Percentiles rank a stretch among this genome's conserved stretches.
Conservation (phyloP, 371 early-diverging fungal species). For the Mucor lusitanicus region DNA sequence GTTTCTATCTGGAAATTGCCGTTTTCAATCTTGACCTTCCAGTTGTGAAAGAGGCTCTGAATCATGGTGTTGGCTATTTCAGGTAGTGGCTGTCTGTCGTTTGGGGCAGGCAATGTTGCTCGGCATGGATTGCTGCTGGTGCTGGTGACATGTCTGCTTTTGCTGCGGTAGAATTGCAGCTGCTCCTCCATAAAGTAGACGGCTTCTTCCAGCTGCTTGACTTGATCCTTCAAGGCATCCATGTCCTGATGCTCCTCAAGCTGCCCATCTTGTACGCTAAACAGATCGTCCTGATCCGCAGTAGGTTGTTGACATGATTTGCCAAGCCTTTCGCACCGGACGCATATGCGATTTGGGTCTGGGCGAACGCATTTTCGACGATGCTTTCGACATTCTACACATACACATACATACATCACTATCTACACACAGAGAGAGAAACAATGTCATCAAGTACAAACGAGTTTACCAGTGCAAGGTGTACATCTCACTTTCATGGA, state of each 20-base stretch:
- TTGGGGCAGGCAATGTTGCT: too few species aligned
- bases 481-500: not conserved
- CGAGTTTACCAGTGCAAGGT: not conserved
- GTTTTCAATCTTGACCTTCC: constrained; percentile 14
- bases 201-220: not conserved
- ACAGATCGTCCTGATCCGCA: not conserved
- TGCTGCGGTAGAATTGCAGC: not conserved
- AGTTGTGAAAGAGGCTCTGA: constrained; percentile 1
- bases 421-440: not conserved
- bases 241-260: not conserved
- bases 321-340: constrained; percentile 11
- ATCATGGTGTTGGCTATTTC: not conserved
- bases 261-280: not conserved
- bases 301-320: constrained; percentile 7
- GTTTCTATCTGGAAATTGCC: constrained; percentile 23
- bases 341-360: not conserved
- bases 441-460: not conserved
- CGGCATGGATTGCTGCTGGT: too few species aligned
- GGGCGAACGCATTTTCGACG: constrained; percentile 20
- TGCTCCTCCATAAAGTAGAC: constrained; percentile 2
- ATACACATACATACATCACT: not conserved
- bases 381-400: constrained; percentile 18
- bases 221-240: not conserved
- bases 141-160: not conserved
- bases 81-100: not conserved